phyloP scores from a whole-genome alignment of 129 eudicot species.

The Pittosporum tobira region DNA sequence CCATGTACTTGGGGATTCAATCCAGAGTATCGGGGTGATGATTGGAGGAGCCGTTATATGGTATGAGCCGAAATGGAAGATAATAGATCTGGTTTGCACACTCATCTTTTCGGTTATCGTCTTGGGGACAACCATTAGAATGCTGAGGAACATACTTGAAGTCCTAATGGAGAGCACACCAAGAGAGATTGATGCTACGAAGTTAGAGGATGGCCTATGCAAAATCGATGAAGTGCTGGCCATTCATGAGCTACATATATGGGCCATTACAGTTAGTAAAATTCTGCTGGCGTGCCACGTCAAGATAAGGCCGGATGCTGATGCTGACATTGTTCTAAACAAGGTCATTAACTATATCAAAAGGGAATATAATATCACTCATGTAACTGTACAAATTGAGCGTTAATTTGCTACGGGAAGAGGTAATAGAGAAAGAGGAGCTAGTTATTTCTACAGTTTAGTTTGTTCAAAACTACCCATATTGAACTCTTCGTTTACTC shows the following conservation, averaged over 20 bases:
- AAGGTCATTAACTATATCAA: slow-evolving; percentile 51
- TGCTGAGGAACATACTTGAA: slow-evolving; percentile 48
- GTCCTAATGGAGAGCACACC: slow-evolving; percentile 72
- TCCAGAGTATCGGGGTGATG: slow-evolving; percentile 60
- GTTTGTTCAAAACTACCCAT: too few relatives aligned
- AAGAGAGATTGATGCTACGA: slow-evolving; percentile 58
- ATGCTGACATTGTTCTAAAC: slow-evolving; percentile 55
- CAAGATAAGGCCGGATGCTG: slow-evolving; percentile 43
- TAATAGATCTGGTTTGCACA: slow-evolving; percentile 56
- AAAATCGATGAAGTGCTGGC: slow-evolving; percentile 57
- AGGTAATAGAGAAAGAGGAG: too few relatives aligned
- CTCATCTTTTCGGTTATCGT: slow-evolving; percentile 47
- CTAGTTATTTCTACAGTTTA: too few relatives aligned
- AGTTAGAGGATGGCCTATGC: slow-evolving; percentile 41
- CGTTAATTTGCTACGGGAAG: too few relatives aligned
- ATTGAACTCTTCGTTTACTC: too few relatives aligned
- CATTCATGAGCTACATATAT: slow-evolving; percentile 53
- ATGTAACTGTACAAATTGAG: slow-evolving; percentile 62
- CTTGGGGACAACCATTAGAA: slow-evolving; percentile 49
- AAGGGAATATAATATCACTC: slow-evolving; percentile 56
- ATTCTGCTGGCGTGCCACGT: slow-evolving; percentile 54
- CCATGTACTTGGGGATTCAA: slow-evolving; percentile 57
- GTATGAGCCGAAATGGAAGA: slow-evolving; percentile 46
- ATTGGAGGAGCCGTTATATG: slow-evolving; percentile 61
- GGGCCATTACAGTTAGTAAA: slow-evolving; percentile 62